Evolutionary conservation across 257 asterid genomes (phyloP), one percentile per base, ranked within the genome.

Genomic region (Solanum pimpinellifolium): DNA sequence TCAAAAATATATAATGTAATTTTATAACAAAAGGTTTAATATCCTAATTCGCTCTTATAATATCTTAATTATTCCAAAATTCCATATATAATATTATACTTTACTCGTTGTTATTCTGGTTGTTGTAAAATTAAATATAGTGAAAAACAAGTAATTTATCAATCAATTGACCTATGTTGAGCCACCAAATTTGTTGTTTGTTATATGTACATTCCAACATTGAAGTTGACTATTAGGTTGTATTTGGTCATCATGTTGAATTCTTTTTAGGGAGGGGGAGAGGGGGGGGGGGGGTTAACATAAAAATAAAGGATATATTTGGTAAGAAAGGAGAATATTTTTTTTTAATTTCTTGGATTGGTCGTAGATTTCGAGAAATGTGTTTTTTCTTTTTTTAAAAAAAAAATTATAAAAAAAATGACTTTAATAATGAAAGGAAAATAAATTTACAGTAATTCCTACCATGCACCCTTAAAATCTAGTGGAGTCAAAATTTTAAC

Each of bases 321-420:
- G 9, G 72, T 25, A 65, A 0, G 4, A 25, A 15, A 11, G 8
- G 0, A n/a, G 2, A n/a, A 4, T 12, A n/a, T 65, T 0, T 2
- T 65, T 65, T 25, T 25, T 1, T 65, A 0, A 25, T n/a, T 65
- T 65, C 7, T 65, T 65, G 5, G 72, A 5, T 65, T 65, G 8
- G 9, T 65, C 16, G 15, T 11, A 11, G 14, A 2, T n/a, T 65
- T n/a, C 1, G 8, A n/a, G 1, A 60, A 9, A 59, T 59, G 2
- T 59, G 1, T 49, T 6, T 11, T 59, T 59, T 3, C 2, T 14
- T 14, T 0, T 29, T n/a, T 31, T 2, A 2, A 29, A 29, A 29
- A 4, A 49, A 16, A 2, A 16, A 6, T 49, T 0, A 14, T 15
- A 14, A 52, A 59, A 59, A 62, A 65, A 4, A 23, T 4, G 7